Conservation (phyloP, 2,329 filamentous ascomycete genomes). For the Fusarium xyrophilum region DNA sequence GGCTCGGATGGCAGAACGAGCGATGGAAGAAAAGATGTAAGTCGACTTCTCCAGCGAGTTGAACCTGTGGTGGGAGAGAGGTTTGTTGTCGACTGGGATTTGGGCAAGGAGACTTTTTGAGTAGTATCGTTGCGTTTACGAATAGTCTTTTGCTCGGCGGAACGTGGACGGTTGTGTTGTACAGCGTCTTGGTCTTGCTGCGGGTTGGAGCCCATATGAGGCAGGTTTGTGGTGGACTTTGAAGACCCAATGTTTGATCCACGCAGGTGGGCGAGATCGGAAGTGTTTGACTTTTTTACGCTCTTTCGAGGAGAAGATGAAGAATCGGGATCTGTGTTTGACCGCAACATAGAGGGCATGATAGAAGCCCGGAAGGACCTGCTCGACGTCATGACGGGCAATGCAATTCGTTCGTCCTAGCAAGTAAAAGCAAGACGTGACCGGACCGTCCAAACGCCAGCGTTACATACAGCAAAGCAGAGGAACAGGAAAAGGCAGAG, state of each 20-base stretch:
- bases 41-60: slow-evolving; percentile 46
- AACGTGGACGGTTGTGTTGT: slow-evolving; percentile 31
- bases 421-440: slow-evolving; percentile 3
- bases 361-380: slow-evolving; percentile 52
- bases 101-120: slow-evolving; percentile 22
- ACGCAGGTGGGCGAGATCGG: slow-evolving; percentile 36
- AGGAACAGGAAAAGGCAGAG: background rate
- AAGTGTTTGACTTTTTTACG: slow-evolving; percentile 38
- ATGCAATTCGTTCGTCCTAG: slow-evolving; percentile 3
- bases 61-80: slow-evolving; percentile 21
- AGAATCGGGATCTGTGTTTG: slow-evolving; percentile 42
- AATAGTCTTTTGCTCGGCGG: slow-evolving; percentile 29
- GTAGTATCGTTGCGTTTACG: slow-evolving; percentile 27
- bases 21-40: slow-evolving; percentile 49
- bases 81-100: slow-evolving; percentile 32
- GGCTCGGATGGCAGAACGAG: slow-evolving; percentile 48
- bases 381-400: slow-evolving; percentile 54
- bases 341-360: slow-evolving; percentile 48
- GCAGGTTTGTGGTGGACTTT: slow-evolving; percentile 22
- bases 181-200: slow-evolving; percentile 26
- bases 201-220: slow-evolving; percentile 17
- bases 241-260: slow-evolving; percentile 25
- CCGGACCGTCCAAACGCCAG: slow-evolving; percentile 32
- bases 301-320: slow-evolving; percentile 35
- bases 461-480: slow-evolving; percentile 43